These are phyloP conservation scores for Styphnolobium japonicum DNA, from an alignment of 306 rosid genomes.

Conservation along the genomic window DNA sequence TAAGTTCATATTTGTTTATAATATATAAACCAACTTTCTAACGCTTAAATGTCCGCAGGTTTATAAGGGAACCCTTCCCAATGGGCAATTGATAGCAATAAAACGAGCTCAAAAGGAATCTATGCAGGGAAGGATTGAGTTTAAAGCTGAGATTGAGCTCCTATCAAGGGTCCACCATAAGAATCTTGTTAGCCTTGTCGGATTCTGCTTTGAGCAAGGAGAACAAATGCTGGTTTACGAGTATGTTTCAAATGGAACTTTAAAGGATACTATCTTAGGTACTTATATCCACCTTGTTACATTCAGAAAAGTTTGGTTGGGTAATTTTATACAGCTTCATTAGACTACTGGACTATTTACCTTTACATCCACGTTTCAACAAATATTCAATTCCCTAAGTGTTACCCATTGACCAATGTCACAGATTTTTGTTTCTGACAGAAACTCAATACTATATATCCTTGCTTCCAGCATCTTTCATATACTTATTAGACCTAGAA, in stretches of 20 bases:
- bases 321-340: not conserved
- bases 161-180: constrained; percentile 74
- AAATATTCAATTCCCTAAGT: not conserved
- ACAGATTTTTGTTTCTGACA: not conserved
- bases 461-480: not conserved
- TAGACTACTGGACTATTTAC: not conserved
- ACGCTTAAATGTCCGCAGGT: constrained; percentile 38
- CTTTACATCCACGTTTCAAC: not conserved
- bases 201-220: constrained; percentile 63
- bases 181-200: constrained; percentile 59
- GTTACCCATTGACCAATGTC: not conserved
- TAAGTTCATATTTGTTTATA: not conserved
- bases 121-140: constrained; percentile 50
- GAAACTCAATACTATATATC: not conserved
- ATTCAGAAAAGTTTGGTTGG: not conserved
- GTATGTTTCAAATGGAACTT: constrained; percentile 49
- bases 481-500: not conserved
- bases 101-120: constrained; percentile 58
- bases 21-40: not conserved
- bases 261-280: constrained; percentile 57
- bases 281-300: not conserved
- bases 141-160: constrained; percentile 68
- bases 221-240: constrained; percentile 72
- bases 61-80: constrained; percentile 51
- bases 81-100: constrained; percentile 55